These are phyloP conservation scores for Xylaria curta DNA, from an alignment of 495 filamentous ascomycete species.

Conservation along the genomic window DNA sequence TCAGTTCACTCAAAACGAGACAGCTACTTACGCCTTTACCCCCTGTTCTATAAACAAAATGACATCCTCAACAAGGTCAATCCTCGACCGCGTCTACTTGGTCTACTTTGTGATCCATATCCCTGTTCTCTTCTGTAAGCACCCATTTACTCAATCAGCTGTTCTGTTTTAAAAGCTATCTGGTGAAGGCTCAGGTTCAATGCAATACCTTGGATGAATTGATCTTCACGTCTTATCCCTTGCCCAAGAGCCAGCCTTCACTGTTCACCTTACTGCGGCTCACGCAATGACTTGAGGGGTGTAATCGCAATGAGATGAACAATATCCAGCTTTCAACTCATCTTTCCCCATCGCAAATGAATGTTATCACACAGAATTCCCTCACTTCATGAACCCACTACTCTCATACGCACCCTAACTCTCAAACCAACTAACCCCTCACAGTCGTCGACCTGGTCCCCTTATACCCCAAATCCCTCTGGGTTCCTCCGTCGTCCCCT, in stretches of 20 bases:
- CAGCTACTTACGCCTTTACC: background rate
- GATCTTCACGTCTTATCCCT: background rate
- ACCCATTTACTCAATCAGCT: conserved; percentile 2
- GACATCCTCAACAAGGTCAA: conserved; percentile 41
- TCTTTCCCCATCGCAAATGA: background rate
- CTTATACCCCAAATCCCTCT: conserved; percentile 65
- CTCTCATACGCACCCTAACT: background rate
- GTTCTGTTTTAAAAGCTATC: background rate
- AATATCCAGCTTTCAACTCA: background rate
- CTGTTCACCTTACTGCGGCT: background rate
- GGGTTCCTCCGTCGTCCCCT: conserved; percentile 46
- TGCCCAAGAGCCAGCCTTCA: background rate
- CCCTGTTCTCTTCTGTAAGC: conserved; percentile 71
- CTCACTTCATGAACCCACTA: background rate
- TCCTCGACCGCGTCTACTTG: conserved; percentile 65
- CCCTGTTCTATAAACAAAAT: conserved; percentile 28
- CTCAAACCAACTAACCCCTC: background rate
- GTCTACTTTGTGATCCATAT: conserved; percentile 72
- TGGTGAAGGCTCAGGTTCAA: too few relatives aligned
- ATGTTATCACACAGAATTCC: too few relatives aligned
- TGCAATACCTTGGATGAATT: background rate
- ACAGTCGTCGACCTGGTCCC: conserved; percentile 70
- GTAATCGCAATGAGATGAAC: conserved; percentile 1
- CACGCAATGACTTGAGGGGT: background rate
- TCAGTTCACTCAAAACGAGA: background rate